Conservation (phyloP, 352 stramenopile species). For the Thalassiosira pacifica region DNA sequence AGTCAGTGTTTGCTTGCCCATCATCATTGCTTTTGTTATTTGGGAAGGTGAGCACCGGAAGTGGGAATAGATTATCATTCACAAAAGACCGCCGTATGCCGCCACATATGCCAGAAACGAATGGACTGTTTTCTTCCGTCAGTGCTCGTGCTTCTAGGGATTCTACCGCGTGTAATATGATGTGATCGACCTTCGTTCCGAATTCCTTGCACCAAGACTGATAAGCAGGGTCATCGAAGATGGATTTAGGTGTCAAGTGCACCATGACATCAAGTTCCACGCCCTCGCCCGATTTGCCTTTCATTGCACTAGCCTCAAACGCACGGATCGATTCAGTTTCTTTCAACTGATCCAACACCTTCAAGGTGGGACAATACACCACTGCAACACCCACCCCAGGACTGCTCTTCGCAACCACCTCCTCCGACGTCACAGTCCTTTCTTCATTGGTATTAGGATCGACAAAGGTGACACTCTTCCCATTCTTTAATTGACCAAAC, state of each 20-base stretch:
- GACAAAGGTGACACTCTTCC: constrained; percentile 89
- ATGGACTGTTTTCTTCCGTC: constrained; percentile 57
- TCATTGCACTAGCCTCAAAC: constrained; percentile 16
- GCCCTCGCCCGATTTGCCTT: constrained; percentile 21
- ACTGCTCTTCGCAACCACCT: constrained; percentile 84
- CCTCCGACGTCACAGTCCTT: constrained; percentile 84
- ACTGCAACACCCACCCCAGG: constrained; percentile 72
- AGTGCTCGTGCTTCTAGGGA: constrained; percentile 33
- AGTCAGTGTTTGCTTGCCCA: neutral
- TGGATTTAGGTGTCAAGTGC: constrained; percentile 59
- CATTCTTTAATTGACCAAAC: constrained; percentile 91
- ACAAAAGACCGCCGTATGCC: constrained; percentile 61
- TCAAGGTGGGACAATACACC: constrained; percentile 71
- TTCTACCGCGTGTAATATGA: constrained; percentile 51
- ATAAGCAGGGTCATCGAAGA: constrained; percentile 54
- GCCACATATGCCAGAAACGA: constrained; percentile 61
- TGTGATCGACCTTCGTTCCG: constrained; percentile 52
- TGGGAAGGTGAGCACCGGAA: constrained; percentile 14
- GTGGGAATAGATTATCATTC: constrained; percentile 64
- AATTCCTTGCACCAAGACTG: constrained; percentile 63
- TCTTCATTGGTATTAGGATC: constrained; percentile 76
- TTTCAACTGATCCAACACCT: constrained; percentile 60
- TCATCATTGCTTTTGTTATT: constrained; percentile 3
- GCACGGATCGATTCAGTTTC: constrained; percentile 20
- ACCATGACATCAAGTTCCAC: constrained; percentile 60